These are phyloP conservation scores for Russula dissimulans DNA, from an alignment of 768 basidiomycete genomes.

Conservation along the genomic window DNA sequence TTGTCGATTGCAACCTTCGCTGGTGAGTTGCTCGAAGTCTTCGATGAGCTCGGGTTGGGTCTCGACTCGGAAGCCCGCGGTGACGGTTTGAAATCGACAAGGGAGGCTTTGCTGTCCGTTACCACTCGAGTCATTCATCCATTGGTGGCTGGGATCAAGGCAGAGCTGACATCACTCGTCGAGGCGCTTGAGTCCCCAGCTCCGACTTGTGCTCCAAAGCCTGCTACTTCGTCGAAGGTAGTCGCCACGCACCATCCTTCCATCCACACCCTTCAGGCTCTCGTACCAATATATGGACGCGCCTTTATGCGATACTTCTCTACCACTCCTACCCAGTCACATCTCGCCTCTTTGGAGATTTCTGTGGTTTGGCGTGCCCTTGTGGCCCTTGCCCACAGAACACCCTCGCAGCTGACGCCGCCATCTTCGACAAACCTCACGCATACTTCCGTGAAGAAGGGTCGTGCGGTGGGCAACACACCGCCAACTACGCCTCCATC, in stretches of 20 bases:
- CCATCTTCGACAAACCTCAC: constrained; percentile 30
- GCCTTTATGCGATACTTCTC: constrained; percentile 48
- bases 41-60: constrained; percentile 58
- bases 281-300: constrained; percentile 55
- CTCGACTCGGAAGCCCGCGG: constrained; percentile 50
- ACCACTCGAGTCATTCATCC: constrained; percentile 60
- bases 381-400: constrained; percentile 58
- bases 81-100: constrained; percentile 58
- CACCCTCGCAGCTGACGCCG: constrained; percentile 31
- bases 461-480: constrained; percentile 32
- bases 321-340: constrained; percentile 45
- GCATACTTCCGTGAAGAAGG: constrained; percentile 22
- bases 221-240: background rate
- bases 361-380: constrained; percentile 66
- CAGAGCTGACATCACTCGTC: constrained; percentile 50
- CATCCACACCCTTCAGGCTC: constrained; percentile 44
- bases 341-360: constrained; percentile 63
- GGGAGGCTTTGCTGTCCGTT: constrained; percentile 63
- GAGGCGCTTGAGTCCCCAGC: constrained; percentile 48
- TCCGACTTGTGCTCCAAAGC: constrained; percentile 1
- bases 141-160: constrained; percentile 49
- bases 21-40: constrained; percentile 61
- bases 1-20: constrained; percentile 60
- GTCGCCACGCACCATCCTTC: constrained; percentile 43
- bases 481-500: constrained; percentile 50